Evolutionary conservation across 2,329 filamentous ascomycete species (phyloP).

Genomic region (Phaeophleospora eucalypticola): DNA sequence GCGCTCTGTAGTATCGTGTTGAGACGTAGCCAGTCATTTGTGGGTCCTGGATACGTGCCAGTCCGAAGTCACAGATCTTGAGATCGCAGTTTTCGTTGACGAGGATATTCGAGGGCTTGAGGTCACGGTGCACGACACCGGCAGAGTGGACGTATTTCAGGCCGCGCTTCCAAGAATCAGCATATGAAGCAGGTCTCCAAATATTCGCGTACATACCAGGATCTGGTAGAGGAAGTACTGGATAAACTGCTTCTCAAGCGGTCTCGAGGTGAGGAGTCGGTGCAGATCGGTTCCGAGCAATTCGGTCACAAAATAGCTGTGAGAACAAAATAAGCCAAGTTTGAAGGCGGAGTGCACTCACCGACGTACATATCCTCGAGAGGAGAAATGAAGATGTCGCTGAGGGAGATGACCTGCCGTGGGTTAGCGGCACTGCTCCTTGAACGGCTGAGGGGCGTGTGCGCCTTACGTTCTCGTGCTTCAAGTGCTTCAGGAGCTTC

Average conservation of each 20-base stretch:
- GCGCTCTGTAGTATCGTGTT: constrained; percentile 95
- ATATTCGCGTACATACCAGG: constrained; percentile 58
- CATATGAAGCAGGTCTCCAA: neutral
- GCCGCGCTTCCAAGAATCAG: constrained; percentile 62
- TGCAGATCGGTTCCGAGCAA: constrained; percentile 95
- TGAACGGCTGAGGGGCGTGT: neutral
- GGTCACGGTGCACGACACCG: constrained; percentile 92
- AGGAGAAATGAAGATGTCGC: constrained; percentile 99
- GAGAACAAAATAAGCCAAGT: constrained; percentile 24
- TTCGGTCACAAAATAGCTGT: constrained; percentile 95
- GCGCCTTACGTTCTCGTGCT: constrained; percentile 80
- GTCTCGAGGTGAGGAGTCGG: constrained; percentile 87
- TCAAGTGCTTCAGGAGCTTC: constrained; percentile 93
- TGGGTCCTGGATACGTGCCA: constrained; percentile 95
- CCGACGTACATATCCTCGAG: constrained; percentile 85
- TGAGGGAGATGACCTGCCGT: constrained; percentile 81
- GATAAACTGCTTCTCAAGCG: constrained; percentile 98
- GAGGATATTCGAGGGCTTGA: constrained; percentile 98
- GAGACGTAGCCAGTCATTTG: constrained; percentile 99
- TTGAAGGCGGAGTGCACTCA: constrained; percentile 27
- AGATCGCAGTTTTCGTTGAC: constrained; percentile 99
- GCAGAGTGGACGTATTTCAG: constrained; percentile 99
- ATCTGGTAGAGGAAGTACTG: constrained; percentile 99
- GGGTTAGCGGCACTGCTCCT: constrained; percentile 8
- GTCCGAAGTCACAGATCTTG: constrained; percentile 98